Percentiles rank a stretch among this genome's conserved stretches.
phyloP scores from a whole-genome alignment of 352 stramenopile species.

The Pythium aristosporum region DNA sequence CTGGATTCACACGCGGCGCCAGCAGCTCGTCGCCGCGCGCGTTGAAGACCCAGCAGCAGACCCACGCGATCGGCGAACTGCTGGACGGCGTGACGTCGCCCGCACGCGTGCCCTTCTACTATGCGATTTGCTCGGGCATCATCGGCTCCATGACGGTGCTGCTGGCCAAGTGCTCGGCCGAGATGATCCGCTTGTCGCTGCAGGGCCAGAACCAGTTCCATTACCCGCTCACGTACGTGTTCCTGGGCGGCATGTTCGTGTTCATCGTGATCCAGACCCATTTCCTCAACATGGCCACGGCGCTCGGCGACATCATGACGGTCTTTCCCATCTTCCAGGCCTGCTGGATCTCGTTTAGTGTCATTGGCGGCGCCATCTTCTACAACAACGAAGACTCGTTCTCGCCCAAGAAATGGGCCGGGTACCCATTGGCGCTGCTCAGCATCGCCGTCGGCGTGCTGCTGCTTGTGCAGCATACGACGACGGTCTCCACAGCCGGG shows the following conservation, averaged over 20 bases:
- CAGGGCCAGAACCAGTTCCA: conserved; percentile 88
- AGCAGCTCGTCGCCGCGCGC: conserved; percentile 20
- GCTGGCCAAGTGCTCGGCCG: conserved; percentile 82
- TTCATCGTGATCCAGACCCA: conserved; percentile 87
- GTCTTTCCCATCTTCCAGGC: conserved; percentile 89
- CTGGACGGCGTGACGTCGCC: conserved; percentile 30
- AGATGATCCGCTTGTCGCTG: conserved; percentile 82
- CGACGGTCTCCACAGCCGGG: conserved; percentile 17
- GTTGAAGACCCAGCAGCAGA: conserved; percentile 15
- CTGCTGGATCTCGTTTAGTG: conserved; percentile 88
- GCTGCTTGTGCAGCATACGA: conserved; percentile 66
- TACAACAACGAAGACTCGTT: conserved; percentile 74
- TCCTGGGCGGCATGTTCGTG: conserved; percentile 83
- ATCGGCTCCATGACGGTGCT: conserved; percentile 83
- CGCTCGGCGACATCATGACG: conserved; percentile 86
- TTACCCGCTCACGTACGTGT: conserved; percentile 83
- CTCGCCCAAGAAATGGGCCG: conserved; percentile 51
- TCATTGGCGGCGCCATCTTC: conserved; percentile 81
- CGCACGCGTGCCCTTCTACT: conserved; percentile 77
- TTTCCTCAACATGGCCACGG: conserved; percentile 85
- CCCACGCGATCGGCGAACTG: conserved; percentile 34
- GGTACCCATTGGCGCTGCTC: conserved; percentile 75
- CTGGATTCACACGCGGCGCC: conserved; percentile 12
- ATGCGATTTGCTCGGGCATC: conserved; percentile 85
- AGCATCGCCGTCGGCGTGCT: conserved; percentile 68